Evolutionary conservation across 352 stramenopile species (phyloP).

Genomic region (Phytopythium chamaehyphon): DNA sequence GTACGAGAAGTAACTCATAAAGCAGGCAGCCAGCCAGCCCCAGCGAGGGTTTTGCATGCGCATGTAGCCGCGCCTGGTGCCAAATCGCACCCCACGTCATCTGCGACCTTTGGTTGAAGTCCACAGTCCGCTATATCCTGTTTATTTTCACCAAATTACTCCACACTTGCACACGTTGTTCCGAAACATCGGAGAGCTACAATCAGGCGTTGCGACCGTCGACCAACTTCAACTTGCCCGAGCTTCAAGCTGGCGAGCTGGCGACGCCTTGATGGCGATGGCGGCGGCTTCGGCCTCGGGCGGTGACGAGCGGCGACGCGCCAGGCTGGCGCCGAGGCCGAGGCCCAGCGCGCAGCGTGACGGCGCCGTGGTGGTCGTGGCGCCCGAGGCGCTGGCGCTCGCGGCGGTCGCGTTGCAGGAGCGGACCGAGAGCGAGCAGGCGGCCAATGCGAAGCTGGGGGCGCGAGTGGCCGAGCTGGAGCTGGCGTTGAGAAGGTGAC

Average conservation of each 20-base stretch:
- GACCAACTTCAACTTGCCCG: too few relatives aligned
- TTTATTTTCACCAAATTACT: too few relatives aligned
- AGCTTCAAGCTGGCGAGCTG: background rate
- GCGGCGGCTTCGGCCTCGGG: background rate
- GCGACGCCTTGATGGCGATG: background rate
- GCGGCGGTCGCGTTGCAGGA: slow-evolving; percentile 35
- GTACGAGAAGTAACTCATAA: too few relatives aligned
- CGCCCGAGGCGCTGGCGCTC: slow-evolving; percentile 23
- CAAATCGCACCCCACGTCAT: too few relatives aligned
- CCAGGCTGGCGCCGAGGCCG: slow-evolving; percentile 12
- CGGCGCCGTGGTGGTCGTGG: slow-evolving; percentile 27
- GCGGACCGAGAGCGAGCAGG: slow-evolving; percentile 32
- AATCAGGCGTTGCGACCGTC: too few relatives aligned
- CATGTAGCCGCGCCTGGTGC: too few relatives aligned
- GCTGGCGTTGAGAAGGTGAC: slow-evolving; percentile 32
- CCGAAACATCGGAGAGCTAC: too few relatives aligned
- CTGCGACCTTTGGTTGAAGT: too few relatives aligned
- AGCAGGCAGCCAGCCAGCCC: too few relatives aligned
- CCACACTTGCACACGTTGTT: too few relatives aligned
- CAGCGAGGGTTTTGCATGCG: too few relatives aligned
- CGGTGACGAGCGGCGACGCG: slow-evolving; percentile 1
- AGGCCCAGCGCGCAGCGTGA: slow-evolving; percentile 2
- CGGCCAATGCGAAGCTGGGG: slow-evolving; percentile 31
- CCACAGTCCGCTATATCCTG: too few relatives aligned
- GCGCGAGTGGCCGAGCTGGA: slow-evolving; percentile 25